Evolutionary conservation across 495 filamentous ascomycete genomes (phyloP), one percentile per base, ranked within the genome.

Genomic region (Choiromyces venosus): DNA sequence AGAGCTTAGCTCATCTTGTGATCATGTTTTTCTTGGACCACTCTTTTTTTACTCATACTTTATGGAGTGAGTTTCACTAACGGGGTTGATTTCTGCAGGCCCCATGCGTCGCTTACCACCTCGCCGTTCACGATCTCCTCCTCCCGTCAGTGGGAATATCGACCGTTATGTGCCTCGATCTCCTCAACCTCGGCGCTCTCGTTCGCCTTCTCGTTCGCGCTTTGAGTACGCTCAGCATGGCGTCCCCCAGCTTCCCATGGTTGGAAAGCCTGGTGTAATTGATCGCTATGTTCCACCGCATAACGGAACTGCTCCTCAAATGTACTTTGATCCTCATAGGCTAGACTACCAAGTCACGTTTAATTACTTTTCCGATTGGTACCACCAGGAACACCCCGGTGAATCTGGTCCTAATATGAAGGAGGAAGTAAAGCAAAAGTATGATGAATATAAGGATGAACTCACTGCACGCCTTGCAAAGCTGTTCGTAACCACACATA

Each of bases 291-390:
- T 98, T 36, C 95, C 95, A 2, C 93, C 94, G 10, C 91, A 95
- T 79, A 68, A 65, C 38, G 74, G 79, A 21, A 29, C 78, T 61
- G 42, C 89, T 21, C 75, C 72, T 36, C 44, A 69, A 9, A 71
- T 78, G 40, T 66, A 73, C 68, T 70, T 72, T 37, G 92, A 98
- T 76, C 95, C 95, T 9, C 85, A 93, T 69, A 91, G 87, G 67
- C 86, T 98, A 14, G 91, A 97, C 19, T 96, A 91, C 75, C 94
- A 97, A 82, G 95, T 97, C 67, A 94, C 95, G 0, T 98, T 98
- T 84, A 97, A 91, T 36, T 98, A 90, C 83, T 99, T 96, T 80
- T 91, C 93, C 9, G 96, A 98, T 82, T 99, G 95, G 95, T 97
- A 80, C 39, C 73, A 81, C 37, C 80, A 81, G 65, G 77, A 79